A percentile compares a stretch with the other conserved stretches of the same genome.
These are phyloP conservation scores for Fragaria iinumae DNA, from an alignment of 306 rosid genomes.

Conservation along the genomic window DNA sequence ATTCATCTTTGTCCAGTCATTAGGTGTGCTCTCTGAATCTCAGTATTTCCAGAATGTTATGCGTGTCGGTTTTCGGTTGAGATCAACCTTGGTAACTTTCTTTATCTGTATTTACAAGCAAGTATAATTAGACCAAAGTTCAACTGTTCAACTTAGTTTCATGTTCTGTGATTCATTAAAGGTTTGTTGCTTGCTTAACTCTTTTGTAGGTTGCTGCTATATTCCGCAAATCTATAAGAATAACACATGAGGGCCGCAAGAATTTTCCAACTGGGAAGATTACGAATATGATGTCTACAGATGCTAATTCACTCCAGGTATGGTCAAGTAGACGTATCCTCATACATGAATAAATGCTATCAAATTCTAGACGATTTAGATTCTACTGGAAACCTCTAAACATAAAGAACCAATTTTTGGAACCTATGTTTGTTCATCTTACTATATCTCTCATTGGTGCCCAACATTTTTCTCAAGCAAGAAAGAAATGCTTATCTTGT, in stretches of 20 bases:
- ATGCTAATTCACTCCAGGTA: conserved; percentile 76
- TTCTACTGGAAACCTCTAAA: not conserved
- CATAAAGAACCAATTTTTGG: not conserved
- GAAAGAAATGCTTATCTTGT: not conserved
- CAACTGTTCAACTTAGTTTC: conserved; percentile 1
- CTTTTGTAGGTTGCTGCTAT: conserved; percentile 74
- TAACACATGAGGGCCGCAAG: conserved; percentile 72
- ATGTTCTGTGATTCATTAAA: not conserved
- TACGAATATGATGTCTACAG: conserved; percentile 86
- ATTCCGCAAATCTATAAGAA: conserved; percentile 77
- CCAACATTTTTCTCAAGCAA: not conserved
- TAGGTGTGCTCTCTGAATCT: conserved; percentile 64
- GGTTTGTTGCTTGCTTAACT: not conserved
- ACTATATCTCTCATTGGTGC: no score
- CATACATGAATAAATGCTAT: not conserved
- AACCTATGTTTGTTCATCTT: not conserved
- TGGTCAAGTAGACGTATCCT: not conserved
- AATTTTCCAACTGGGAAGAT: conserved; percentile 74
- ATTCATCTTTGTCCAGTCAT: conserved; percentile 51
- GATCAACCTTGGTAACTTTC: conserved; percentile 74
- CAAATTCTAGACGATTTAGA: not conserved
- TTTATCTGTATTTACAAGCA: not conserved
- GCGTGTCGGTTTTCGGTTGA: conserved; percentile 83
- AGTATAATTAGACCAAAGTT: no score
- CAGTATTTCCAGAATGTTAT: conserved; percentile 71